Evolutionary conservation across 2,329 filamentous ascomycete genomes (phyloP).

Genomic region (Calonectria pseudoturangicola): DNA sequence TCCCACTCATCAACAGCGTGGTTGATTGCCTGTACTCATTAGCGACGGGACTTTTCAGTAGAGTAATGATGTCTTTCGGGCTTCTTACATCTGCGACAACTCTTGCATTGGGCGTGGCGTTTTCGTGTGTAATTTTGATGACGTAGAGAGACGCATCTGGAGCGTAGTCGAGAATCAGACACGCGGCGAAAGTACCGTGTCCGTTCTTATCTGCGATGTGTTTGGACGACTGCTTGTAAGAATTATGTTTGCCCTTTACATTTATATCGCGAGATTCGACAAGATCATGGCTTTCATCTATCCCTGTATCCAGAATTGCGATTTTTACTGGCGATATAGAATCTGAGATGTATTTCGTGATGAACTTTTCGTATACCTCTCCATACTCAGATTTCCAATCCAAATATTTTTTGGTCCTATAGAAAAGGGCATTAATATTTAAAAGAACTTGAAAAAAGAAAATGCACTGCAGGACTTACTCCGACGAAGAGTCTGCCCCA

Average conservation of each 20-base stretch:
- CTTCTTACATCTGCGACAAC: background rate
- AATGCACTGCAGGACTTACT: no score
- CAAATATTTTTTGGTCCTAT: background rate
- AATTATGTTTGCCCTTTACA: background rate
- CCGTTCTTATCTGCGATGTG: background rate
- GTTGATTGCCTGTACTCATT: constrained; percentile 39
- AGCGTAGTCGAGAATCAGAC: constrained; percentile 25
- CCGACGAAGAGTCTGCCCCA: background rate
- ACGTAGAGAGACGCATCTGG: constrained; percentile 17
- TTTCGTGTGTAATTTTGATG: constrained; percentile 12
- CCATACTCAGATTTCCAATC: constrained; percentile 11
- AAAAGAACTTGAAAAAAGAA: no score
- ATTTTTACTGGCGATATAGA: constrained; percentile 7
- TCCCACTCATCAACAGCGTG: constrained; percentile 37
- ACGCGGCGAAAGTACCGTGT: constrained; percentile 28
- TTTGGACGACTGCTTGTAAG: background rate
- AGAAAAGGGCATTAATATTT: no score
- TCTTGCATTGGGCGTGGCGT: background rate
- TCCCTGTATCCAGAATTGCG: constrained; percentile 17
- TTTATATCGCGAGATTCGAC: constrained; percentile 6
- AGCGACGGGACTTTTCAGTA: background rate
- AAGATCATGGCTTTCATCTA: background rate
- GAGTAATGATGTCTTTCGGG: background rate
- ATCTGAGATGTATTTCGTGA: background rate
- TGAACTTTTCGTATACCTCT: background rate